Percentiles rank a stretch among this genome's conserved stretches.
Conservation (phyloP, 495 filamentous ascomycete species). For the Letharia columbiana region DNA sequence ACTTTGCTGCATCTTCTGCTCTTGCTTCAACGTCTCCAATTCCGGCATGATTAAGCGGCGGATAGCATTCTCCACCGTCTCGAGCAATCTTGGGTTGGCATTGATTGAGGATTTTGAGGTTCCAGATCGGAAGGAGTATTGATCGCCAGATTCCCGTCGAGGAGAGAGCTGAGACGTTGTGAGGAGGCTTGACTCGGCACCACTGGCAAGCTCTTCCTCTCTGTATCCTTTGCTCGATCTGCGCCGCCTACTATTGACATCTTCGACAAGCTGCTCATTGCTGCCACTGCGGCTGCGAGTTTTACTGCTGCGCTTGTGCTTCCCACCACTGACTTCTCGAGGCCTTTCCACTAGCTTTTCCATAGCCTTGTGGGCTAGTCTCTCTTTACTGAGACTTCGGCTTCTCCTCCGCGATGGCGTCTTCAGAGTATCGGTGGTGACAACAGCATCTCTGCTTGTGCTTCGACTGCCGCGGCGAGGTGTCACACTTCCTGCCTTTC, state of each 20-base stretch:
- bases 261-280: conserved; percentile 53
- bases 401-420: conserved; percentile 56
- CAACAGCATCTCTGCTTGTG: conserved; percentile 40
- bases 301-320: conserved; percentile 42
- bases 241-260: conserved; percentile 48
- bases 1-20: conserved; percentile 62
- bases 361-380: conserved; percentile 60
- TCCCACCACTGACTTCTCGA: conserved; percentile 41
- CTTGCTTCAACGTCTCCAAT: conserved; percentile 79
- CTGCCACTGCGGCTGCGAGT: conserved; percentile 54
- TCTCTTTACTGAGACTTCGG: conserved; percentile 65
- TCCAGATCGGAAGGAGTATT: conserved; percentile 66
- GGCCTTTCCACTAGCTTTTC: conserved; percentile 52
- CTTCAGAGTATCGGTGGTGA: conserved; percentile 51
- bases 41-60: conserved; percentile 85
- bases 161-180: conserved; percentile 61
- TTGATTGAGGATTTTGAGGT: conserved; percentile 83
- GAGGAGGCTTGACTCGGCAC: conserved; percentile 65
- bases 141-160: conserved; percentile 61
- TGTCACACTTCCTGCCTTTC: conserved; percentile 36
- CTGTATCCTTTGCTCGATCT: conserved; percentile 53
- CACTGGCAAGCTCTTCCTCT: conserved; percentile 56
- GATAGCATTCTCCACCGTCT: conserved; percentile 94
- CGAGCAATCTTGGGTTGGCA: conserved; percentile 79
- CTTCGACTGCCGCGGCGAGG: conserved; percentile 52